A percentile compares a stretch with the other conserved stretches of the same genome.
These are phyloP conservation scores for Trichothecium roseum DNA, from an alignment of 2,329 filamentous ascomycete genomes.

Conservation along the genomic window DNA sequence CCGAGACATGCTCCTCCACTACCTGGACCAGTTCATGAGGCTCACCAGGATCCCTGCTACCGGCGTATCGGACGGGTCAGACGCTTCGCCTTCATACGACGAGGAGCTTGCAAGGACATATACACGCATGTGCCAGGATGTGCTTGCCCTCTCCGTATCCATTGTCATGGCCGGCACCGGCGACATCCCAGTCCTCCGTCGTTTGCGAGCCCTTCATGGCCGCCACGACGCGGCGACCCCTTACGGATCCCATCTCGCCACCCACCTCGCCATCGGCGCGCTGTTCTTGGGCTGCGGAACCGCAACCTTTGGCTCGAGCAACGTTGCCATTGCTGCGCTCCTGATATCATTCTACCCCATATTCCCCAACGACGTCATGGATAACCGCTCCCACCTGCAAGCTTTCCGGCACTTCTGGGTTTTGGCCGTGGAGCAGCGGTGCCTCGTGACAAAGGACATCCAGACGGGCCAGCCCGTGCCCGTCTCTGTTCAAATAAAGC, in stretches of 20 bases:
- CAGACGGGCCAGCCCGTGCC: conserved; percentile 72
- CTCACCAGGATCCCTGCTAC: conserved; percentile 50
- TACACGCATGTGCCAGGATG: conserved; percentile 82
- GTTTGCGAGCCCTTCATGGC: conserved; percentile 79
- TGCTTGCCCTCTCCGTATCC: conserved; percentile 70
- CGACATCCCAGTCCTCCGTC: conserved; percentile 74
- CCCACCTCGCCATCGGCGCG: conserved; percentile 82
- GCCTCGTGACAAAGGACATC: conserved; percentile 78
- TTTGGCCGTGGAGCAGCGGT: conserved; percentile 79
- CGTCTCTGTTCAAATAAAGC: conserved; percentile 57
- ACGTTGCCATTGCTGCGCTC: conserved; percentile 75
- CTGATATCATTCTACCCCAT: conserved; percentile 90
- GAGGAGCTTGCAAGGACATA: conserved; percentile 73
- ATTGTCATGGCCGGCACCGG: conserved; percentile 95
- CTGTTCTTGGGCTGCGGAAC: conserved; percentile 90
- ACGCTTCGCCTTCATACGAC: conserved; percentile 53
- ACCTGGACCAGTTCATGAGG: conserved; percentile 78
- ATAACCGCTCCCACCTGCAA: conserved; percentile 90
- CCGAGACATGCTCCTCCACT: conserved; percentile 71
- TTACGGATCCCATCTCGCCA: conserved; percentile 88
- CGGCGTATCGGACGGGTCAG: conserved; percentile 13
- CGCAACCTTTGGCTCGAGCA: conserved; percentile 80
- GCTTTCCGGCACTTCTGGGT: conserved; percentile 98
- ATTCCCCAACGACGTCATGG: conserved; percentile 79
- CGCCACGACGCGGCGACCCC: conserved; percentile 74